Percentiles rank a stretch among this genome's conserved stretches.
phyloP scores from a whole-genome alignment of 257 asterid genomes.

The Salvia rosmarinus region DNA sequence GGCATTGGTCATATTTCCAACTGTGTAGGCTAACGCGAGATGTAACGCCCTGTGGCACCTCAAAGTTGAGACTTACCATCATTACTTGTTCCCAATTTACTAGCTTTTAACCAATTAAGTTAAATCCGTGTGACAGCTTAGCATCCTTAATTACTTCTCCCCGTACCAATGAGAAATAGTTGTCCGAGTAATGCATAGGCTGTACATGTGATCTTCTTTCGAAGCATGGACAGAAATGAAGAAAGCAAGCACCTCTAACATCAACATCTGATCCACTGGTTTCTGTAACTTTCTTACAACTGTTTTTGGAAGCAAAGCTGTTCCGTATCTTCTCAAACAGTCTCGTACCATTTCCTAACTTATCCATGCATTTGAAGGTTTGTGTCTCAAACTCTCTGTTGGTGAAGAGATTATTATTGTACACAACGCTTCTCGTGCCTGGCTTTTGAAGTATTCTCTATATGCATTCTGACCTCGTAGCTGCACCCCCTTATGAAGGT shows the following conservation, averaged over 20 bases:
- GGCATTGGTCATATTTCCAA: neutral
- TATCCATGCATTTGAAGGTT: neutral
- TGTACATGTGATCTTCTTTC: neutral
- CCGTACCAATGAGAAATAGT: constrained; percentile 91
- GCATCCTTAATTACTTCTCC: constrained; percentile 74
- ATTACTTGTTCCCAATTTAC: constrained; percentile 73
- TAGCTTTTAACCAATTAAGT: no score
- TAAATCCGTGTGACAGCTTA: no score
- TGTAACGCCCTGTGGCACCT: neutral
- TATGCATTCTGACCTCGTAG: constrained; percentile 66
- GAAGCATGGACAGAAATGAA: neutral
- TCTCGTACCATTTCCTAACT: neutral
- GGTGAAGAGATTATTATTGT: constrained; percentile 32
- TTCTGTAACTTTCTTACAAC: neutral
- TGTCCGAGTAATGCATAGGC: constrained; percentile 86
- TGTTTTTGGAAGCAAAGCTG: neutral
- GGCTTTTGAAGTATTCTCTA: constrained; percentile 68
- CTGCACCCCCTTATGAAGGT: constrained; percentile 58
- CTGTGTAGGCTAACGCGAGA: neutral
- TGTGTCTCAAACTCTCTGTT: neutral
- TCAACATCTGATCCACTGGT: neutral
- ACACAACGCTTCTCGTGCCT: constrained; percentile 43
- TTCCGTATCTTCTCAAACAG: neutral
- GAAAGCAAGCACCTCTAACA: neutral
- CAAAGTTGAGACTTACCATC: neutral